Evolutionary conservation across 352 stramenopile genomes (phyloP).

Genomic region (Phytophthora lateralis): DNA sequence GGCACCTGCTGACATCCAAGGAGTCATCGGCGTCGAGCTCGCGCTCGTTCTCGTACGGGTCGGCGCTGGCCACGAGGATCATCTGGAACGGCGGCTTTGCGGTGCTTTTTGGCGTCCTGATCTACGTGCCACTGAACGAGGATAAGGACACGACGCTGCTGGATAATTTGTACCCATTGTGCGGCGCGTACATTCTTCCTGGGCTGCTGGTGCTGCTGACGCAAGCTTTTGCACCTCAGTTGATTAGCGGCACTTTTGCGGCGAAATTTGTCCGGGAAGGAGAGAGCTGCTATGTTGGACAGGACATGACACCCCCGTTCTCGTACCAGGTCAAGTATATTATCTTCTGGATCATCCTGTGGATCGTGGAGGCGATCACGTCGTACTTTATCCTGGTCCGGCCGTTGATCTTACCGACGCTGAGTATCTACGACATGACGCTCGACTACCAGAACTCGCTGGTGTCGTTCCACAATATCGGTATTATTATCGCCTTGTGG

Average conservation of each 20-base stretch:
- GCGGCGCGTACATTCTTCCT: conserved; percentile 52
- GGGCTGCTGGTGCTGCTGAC: conserved; percentile 56
- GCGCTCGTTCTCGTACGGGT: conserved; percentile 63
- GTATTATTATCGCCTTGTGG: conserved; percentile 70
- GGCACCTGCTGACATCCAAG: conserved; percentile 57
- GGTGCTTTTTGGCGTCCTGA: conserved; percentile 61
- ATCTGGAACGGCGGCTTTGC: conserved; percentile 72
- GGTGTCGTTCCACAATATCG: conserved; percentile 78
- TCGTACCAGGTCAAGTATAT: conserved; percentile 72
- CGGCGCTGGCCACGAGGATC: conserved; percentile 52
- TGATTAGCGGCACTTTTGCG: conserved; percentile 60
- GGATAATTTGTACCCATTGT: conserved; percentile 49
- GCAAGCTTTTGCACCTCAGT: conserved; percentile 56
- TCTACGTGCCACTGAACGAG: conserved; percentile 60
- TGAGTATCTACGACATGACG: conserved; percentile 77
- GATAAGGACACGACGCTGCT: conserved; percentile 49
- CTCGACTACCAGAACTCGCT: conserved; percentile 71
- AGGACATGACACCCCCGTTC: conserved; percentile 65
- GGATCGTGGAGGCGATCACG: conserved; percentile 53
- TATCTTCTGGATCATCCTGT: conserved; percentile 65
- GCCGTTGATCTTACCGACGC: conserved; percentile 64
- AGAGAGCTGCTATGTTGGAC: conserved; percentile 72
- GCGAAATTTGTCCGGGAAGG: conserved; percentile 79
- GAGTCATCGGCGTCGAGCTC: conserved; percentile 59
- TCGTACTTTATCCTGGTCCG: conserved; percentile 77